Conservation (phyloP, 2,329 filamentous ascomycete species). For the Mycosphaerella arachidis region DNA sequence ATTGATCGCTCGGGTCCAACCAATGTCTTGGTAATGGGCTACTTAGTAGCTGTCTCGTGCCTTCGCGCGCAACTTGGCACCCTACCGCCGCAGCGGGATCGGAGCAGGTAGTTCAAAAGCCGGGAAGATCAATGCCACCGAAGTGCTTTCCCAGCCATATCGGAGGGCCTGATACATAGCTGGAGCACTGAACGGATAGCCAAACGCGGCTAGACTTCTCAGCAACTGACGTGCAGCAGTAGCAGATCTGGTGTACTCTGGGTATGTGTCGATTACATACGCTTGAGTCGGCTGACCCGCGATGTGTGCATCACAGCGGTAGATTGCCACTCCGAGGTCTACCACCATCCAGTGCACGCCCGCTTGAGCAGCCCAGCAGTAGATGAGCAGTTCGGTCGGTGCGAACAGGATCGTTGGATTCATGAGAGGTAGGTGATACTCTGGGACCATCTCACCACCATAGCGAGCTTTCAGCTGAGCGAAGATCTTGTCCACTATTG, state of each 20-base stretch:
- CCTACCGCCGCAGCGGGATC: constrained; percentile 12
- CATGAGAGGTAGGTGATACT: constrained; percentile 24
- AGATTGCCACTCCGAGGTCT: constrained; percentile 22
- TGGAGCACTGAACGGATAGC: constrained; percentile 48
- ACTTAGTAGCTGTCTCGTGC: constrained; percentile 8
- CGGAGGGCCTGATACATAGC: constrained; percentile 35
- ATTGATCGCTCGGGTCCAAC: background rate
- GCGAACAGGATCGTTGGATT: constrained; percentile 15
- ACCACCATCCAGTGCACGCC: constrained; percentile 36
- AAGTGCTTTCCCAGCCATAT: constrained; percentile 36
- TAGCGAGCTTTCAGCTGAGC: constrained; percentile 3
- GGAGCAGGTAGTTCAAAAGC: constrained; percentile 11
- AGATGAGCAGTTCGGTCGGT: constrained; percentile 38
- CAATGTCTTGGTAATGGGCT: background rate
- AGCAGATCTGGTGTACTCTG: constrained; percentile 41
- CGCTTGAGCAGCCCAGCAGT: constrained; percentile 43
- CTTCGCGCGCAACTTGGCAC: constrained; percentile 11
- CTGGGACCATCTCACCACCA: constrained; percentile 13
- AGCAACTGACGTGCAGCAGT: constrained; percentile 46
- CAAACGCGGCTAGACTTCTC: constrained; percentile 44
- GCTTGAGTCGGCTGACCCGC: constrained; percentile 19
- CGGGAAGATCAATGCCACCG: constrained; percentile 12
- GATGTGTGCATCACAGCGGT: constrained; percentile 14
- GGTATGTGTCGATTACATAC: constrained; percentile 46
- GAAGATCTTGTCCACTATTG: too few relatives aligned